Evolutionary conservation across 306 rosid genomes (phyloP).

Genomic region (Cicer chorassanicum): DNA sequence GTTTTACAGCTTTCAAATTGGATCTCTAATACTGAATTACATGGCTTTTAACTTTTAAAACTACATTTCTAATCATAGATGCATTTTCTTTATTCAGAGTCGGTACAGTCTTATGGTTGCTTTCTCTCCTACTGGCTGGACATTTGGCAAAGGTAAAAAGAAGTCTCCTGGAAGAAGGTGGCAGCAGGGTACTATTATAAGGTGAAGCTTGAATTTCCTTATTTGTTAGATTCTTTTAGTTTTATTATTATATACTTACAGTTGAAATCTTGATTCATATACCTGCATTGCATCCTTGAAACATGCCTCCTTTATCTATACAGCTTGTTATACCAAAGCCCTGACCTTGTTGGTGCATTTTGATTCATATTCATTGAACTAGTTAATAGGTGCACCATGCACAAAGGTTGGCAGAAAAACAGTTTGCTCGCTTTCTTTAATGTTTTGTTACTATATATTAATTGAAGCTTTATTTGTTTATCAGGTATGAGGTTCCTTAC

Average conservation of each 20-base stretch:
- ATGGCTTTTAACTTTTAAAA: slow-evolving; percentile 3
- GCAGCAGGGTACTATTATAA: slow-evolving; percentile 94
- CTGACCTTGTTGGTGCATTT: slow-evolving; percentile 8
- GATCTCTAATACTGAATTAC: slow-evolving; percentile 18
- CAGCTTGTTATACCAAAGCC: slow-evolving; percentile 14
- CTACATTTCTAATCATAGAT: slow-evolving; percentile 31
- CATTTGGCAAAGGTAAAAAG: slow-evolving; percentile 89
- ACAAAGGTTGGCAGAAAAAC: background rate
- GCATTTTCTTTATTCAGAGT: slow-evolving; percentile 53
- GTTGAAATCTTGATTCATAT: slow-evolving; percentile 21
- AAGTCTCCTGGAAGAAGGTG: slow-evolving; percentile 87
- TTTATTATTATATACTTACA: background rate
- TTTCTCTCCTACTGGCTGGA: slow-evolving; percentile 97
- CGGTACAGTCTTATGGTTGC: slow-evolving; percentile 88
- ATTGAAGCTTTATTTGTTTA: slow-evolving; percentile 22
- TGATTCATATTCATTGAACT: slow-evolving; percentile 10
- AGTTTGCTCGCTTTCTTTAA: background rate
- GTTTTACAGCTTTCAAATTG: background rate
- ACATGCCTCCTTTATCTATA: background rate
- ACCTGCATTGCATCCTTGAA: slow-evolving; percentile 7
- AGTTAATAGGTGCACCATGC: background rate
- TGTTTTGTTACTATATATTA: slow-evolving; percentile 11
- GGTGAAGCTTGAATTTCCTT: slow-evolving; percentile 54
- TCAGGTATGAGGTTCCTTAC: slow-evolving; percentile 93
- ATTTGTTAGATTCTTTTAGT: background rate